phyloP scores from a whole-genome alignment of 768 basidiomycete genomes.

The Serendipita vermifera region DNA sequence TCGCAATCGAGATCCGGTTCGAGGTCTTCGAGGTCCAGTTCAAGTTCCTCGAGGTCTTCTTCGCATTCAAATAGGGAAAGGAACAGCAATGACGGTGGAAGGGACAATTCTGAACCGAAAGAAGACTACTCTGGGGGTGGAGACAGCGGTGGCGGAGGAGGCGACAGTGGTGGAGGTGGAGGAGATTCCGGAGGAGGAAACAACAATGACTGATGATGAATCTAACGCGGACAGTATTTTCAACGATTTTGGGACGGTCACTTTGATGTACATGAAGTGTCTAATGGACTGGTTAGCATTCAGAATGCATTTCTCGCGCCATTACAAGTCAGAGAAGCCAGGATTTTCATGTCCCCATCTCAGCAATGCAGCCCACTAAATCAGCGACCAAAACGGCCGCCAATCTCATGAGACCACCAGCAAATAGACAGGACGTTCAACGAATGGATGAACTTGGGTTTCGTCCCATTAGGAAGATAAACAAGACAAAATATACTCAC shows the following conservation, averaged over 20 bases:
- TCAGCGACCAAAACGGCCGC: background rate
- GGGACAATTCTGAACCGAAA: no score
- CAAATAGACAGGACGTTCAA: background rate
- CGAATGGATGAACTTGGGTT: constrained; percentile 10
- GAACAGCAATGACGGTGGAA: background rate
- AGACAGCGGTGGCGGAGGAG: background rate
- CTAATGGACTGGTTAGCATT: background rate
- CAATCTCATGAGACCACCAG: background rate
- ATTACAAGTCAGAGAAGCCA: constrained; percentile 3
- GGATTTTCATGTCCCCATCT: background rate
- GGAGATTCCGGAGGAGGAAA: background rate
- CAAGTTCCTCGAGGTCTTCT: no score
- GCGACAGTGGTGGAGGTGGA: background rate
- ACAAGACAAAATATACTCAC: background rate
- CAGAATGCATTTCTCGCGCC: background rate
- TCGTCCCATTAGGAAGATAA: background rate
- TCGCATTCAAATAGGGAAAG: no score
- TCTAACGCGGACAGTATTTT: background rate
- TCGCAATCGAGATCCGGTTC: background rate
- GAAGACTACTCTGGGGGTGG: no score
- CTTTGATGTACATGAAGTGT: background rate
- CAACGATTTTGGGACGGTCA: background rate
- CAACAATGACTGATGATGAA: background rate
- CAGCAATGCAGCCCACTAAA: background rate
- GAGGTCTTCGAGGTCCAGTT: no score